A percentile compares a stretch with the other conserved stretches of the same genome.
Conservation (phyloP, 768 basidiomycete genomes). For the Lentinula aciculospora region DNA sequence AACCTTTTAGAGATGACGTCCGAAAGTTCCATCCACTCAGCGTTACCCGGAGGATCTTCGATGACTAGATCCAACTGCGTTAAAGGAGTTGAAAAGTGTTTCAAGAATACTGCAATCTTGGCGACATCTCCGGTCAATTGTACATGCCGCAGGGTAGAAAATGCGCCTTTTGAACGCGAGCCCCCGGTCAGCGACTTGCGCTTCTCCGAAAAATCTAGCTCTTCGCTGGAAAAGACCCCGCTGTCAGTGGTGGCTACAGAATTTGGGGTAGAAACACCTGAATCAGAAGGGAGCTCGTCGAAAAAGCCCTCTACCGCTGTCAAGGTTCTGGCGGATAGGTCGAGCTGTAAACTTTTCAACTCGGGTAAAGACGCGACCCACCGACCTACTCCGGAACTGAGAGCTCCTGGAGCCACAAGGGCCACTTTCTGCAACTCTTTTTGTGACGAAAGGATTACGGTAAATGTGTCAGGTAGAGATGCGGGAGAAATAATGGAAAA, state of each 20-base stretch:
- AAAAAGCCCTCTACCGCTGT: constrained; percentile 81
- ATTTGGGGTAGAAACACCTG: constrained; percentile 67
- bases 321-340: constrained; percentile 61
- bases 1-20: constrained; percentile 59
- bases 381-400: constrained; percentile 63
- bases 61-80: constrained; percentile 69
- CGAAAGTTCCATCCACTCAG: constrained; percentile 73
- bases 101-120: constrained; percentile 68
- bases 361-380: constrained; percentile 64
- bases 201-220: constrained; percentile 70
- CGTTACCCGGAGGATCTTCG: constrained; percentile 71
- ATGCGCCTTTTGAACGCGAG: constrained; percentile 48
- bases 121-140: constrained; percentile 66
- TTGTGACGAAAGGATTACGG: constrained; percentile 58
- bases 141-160: constrained; percentile 51
- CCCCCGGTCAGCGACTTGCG: constrained; percentile 66
- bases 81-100: constrained; percentile 60
- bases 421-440: constrained; percentile 53
- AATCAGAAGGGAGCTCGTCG: constrained; percentile 56
- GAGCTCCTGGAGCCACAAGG: constrained; percentile 70
- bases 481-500: constrained; percentile 70
- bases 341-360: constrained; percentile 62
- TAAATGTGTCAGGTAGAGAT: constrained; percentile 65
- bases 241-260: constrained; percentile 67
- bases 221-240: constrained; percentile 73